Percentiles rank a stretch among this genome's conserved stretches.
These are phyloP conservation scores for Claviceps humidiphila DNA, from an alignment of 2,329 filamentous ascomycete species.

Conservation along the genomic window DNA sequence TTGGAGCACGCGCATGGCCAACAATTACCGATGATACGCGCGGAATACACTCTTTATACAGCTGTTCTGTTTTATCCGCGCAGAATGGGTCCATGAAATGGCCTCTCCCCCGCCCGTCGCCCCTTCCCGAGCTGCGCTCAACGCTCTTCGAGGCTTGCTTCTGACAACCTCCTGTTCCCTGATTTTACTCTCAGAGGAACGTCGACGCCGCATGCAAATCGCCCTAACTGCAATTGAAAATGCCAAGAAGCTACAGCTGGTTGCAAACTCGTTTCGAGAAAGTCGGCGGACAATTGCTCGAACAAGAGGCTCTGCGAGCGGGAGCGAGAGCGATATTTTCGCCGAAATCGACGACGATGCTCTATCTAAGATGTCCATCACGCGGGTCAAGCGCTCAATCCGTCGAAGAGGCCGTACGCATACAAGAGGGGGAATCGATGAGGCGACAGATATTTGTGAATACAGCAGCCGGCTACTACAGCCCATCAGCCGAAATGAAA, in stretches of 20 bases:
- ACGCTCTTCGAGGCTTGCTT: constrained; percentile 41
- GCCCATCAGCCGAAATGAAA: not conserved
- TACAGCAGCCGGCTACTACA: not conserved
- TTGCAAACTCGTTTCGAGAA: constrained; percentile 16
- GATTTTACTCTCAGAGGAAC: constrained; percentile 41
- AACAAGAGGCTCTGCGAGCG: constrained; percentile 11
- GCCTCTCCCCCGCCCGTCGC: constrained; percentile 33
- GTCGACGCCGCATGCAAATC: constrained; percentile 39
- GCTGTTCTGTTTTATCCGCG: not conserved
- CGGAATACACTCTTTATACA: not conserved
- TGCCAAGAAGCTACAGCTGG: constrained; percentile 32
- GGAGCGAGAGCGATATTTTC: constrained; percentile 9
- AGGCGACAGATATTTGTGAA: not conserved
- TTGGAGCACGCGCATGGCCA: not conserved
- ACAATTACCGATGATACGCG: not conserved
- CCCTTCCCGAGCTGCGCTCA: constrained; percentile 41
- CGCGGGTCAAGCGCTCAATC: constrained; percentile 12
- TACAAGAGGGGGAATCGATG: constrained; percentile 1
- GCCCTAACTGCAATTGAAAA: constrained; percentile 38
- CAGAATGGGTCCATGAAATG: constrained; percentile 25
- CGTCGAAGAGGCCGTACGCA: constrained; percentile 15
- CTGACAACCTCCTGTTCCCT: constrained; percentile 45
- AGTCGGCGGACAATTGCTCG: constrained; percentile 17
- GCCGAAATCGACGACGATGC: constrained; percentile 14
- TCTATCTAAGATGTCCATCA: constrained; percentile 8